These are phyloP conservation scores for Cenococcum geophilum DNA, from an alignment of 495 filamentous ascomycete genomes.

Conservation along the genomic window DNA sequence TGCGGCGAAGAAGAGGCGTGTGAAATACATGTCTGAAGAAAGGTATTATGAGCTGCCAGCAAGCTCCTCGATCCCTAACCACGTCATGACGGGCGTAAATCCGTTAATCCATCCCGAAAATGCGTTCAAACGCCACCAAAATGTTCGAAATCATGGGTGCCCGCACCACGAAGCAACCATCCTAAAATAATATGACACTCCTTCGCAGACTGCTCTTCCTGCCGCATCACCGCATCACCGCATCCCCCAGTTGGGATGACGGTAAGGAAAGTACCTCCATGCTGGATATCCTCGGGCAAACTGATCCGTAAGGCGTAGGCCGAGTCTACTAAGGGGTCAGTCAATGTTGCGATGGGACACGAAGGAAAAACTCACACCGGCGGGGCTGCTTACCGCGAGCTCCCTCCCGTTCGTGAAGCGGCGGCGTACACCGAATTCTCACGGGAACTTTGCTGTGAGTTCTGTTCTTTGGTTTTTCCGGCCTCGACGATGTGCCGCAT, in stretches of 20 bases:
- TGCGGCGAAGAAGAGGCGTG: constrained; percentile 3
- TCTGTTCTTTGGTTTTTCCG: constrained; percentile 45
- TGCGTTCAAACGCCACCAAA: constrained; percentile 10
- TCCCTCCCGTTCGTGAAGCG: constrained; percentile 34
- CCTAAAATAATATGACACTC: constrained; percentile 8
- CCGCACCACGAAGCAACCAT: constrained; percentile 19
- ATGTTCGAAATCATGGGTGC: constrained; percentile 6
- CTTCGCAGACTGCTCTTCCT: neutral
- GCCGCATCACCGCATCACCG: constrained; percentile 15
- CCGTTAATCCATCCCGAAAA: constrained; percentile 5
- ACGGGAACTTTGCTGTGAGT: constrained; percentile 29
- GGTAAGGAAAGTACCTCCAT: constrained; percentile 32
- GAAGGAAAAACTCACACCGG: constrained; percentile 21
- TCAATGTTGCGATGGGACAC: constrained; percentile 12
- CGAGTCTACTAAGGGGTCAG: constrained; percentile 28
- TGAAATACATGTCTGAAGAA: constrained; percentile 11
- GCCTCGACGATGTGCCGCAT: constrained; percentile 49
- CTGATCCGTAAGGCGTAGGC: constrained; percentile 36
- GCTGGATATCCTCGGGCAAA: constrained; percentile 36
- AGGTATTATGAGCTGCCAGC: constrained; percentile 27
- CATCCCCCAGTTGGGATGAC: constrained; percentile 19
- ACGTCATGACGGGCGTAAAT: constrained; percentile 25
- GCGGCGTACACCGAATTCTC: constrained; percentile 36
- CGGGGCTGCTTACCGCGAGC: constrained; percentile 35
- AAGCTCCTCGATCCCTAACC: constrained; percentile 21